These are phyloP conservation scores for Ascochyta pisi DNA, from an alignment of 2,329 filamentous ascomycete species.

Conservation along the genomic window DNA sequence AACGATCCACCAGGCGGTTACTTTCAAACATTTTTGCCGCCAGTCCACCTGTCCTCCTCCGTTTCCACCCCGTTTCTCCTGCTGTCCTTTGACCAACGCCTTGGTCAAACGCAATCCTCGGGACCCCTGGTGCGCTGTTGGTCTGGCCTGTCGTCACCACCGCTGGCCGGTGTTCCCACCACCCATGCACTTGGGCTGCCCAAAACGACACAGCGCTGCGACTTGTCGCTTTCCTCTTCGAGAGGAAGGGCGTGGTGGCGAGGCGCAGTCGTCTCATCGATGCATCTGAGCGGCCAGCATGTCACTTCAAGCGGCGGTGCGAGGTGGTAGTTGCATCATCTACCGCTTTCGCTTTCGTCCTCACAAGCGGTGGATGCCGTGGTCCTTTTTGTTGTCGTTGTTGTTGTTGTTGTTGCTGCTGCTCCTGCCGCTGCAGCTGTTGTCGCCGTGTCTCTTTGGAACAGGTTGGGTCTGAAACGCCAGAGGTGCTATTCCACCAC, in stretches of 20 bases:
- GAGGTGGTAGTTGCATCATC: conserved; percentile 24
- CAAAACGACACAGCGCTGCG: conserved; percentile 10
- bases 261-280: conserved; percentile 22
- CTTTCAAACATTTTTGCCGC: neutral
- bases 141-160: neutral
- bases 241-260: conserved; percentile 8
- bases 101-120: neutral
- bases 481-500: neutral
- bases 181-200: conserved; percentile 2
- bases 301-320: conserved; percentile 20
- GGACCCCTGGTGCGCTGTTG: neutral
- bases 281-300: conserved; percentile 13
- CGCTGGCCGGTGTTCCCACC: neutral
- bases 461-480: neutral
- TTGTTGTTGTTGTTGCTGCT: neutral
- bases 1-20: conserved; percentile 3
- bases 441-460: neutral
- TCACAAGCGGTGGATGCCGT: too few species aligned
- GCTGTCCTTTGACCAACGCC: neutral
- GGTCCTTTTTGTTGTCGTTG: conserved; percentile 1
- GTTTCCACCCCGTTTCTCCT: neutral
- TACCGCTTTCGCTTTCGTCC: conserved; percentile 5
- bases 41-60: neutral
- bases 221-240: conserved; percentile 15
- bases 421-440: neutral